Base-by-base conservation (phyloP, 1,284 basidiomycete species). In the Exsudoporus floridanus region DNA sequence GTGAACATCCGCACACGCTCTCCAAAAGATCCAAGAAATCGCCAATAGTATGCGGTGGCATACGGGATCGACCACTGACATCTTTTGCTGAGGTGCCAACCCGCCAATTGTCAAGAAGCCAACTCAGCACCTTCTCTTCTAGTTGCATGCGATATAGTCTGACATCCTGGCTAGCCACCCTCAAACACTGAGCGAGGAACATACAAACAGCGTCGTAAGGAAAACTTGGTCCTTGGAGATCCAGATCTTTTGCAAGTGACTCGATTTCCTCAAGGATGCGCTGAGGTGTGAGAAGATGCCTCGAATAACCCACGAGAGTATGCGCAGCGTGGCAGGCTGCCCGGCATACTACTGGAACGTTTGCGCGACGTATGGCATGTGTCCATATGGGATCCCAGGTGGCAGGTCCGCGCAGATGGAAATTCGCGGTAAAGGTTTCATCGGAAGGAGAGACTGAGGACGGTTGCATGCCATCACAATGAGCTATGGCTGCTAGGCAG, bases 131-230 rank as follows among this genome's bases (percentile, higher is more conserved):
- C 64, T 92, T 91, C 61, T 93, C 90, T 64, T 92, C 89, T 14
- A 96, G 74, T 33, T 86, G 84, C 76, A 90, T 81, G 5, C 86
- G 80, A 67, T 92, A 92, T 8, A 96, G 72, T 18, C 86, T 80
- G 40, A 88, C 85, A 62, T 97, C 92, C 59, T 87, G 83, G 51
- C 81, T 84, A 0, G 90, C 84, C 16, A 88, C 72, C 21, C 74
- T 77, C 30, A 96, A 74, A 52, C 83, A 86, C 21, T 80, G 74
- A 14, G 80, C 72, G 40, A 98, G 75, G 65, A 98, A 90, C 44
- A 77, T 73, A 73, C 93, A 95, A 23, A 94, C 89, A 1, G 94
- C 84, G 62, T 98, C 95, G 60, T 81, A 88, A 0, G 92, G 90
- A 58, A 82, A 85, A 2, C 84, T 74, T 2, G 94, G 94, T 0